Evolutionary conservation across 2,329 filamentous ascomycete genomes (phyloP).

Genomic region (Phaeosphaeria sp.): DNA sequence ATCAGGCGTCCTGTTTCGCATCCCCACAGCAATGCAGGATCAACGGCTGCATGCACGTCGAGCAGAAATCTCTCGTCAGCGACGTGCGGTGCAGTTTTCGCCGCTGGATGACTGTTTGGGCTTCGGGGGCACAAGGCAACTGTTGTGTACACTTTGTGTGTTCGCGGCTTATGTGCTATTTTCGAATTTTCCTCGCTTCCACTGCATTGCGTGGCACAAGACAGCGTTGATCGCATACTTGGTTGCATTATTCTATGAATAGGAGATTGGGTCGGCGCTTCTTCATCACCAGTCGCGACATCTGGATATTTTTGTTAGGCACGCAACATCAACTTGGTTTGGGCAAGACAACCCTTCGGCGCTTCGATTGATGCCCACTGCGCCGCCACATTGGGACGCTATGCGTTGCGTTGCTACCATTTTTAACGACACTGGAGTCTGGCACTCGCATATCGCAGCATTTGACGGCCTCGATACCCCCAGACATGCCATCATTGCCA

Average conservation of each 20-base stretch:
- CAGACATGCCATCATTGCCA: background rate
- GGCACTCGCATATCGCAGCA: background rate
- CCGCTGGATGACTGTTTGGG: background rate
- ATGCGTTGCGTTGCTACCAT: background rate
- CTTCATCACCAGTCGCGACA: background rate
- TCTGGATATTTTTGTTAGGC: background rate
- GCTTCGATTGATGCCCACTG: background rate
- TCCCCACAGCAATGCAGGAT: conserved; percentile 21
- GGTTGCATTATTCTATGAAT: background rate
- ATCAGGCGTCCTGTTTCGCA: conserved; percentile 6
- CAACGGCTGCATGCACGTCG: conserved; percentile 13
- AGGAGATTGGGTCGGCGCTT: background rate
- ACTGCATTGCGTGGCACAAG: background rate
- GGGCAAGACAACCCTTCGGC: background rate
- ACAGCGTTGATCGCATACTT: background rate
- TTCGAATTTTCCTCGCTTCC: background rate
- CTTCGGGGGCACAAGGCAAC: background rate
- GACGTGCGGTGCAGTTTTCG: background rate
- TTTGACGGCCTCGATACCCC: background rate
- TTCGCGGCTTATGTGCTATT: background rate
- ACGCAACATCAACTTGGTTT: background rate
- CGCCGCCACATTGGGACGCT: background rate
- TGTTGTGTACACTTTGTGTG: background rate
- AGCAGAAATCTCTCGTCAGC: conserved; percentile 12
- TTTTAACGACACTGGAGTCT: background rate